Percentiles rank a stretch among this genome's conserved stretches.
phyloP scores from a whole-genome alignment of 2,329 filamentous ascomycete genomes.

The Septoria linicola region DNA sequence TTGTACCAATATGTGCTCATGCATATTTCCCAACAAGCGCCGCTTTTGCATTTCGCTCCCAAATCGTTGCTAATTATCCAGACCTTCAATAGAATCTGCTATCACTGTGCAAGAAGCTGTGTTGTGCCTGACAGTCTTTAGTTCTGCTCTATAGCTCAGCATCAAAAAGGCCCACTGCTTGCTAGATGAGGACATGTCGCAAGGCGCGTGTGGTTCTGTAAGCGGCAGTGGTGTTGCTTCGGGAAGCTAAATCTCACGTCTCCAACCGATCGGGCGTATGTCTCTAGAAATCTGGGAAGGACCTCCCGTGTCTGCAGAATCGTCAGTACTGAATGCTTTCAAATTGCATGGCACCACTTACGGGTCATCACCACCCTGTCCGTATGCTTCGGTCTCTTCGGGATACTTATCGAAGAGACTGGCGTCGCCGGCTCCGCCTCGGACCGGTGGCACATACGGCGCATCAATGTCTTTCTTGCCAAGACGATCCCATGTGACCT shows the following conservation, averaged over 20 bases:
- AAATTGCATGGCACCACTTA: slow-evolving; percentile 54
- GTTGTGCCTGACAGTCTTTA: slow-evolving; percentile 2
- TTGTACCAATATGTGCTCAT: not conserved
- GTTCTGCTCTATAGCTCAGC: slow-evolving; percentile 4
- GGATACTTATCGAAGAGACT: slow-evolving; percentile 98
- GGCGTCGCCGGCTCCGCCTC: slow-evolving; percentile 88
- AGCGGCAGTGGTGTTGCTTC: slow-evolving; percentile 5
- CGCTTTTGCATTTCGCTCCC: slow-evolving; percentile 4
- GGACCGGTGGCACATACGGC: slow-evolving; percentile 93
- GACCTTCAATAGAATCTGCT: not conserved
- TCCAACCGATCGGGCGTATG: not conserved
- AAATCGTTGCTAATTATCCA: slow-evolving; percentile 9
- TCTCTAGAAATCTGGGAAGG: slow-evolving; percentile 70
- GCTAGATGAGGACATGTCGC: not conserved
- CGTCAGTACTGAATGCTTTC: slow-evolving; percentile 18
- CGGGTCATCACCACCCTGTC: slow-evolving; percentile 75
- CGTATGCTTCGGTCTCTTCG: slow-evolving; percentile 93
- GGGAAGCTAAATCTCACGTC: slow-evolving; percentile 1
- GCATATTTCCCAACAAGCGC: slow-evolving; percentile 1
- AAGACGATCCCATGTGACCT: slow-evolving; percentile 95
- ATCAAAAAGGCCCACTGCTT: slow-evolving; percentile 8
- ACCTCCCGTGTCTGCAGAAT: slow-evolving; percentile 63
- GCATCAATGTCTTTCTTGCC: slow-evolving; percentile 97
- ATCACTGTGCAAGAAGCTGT: slow-evolving; percentile 10
- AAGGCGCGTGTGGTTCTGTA: slow-evolving; percentile 9